Evolutionary conservation across 371 early-diverging fungal species (phyloP).

Genomic region (Mortierella sp.): DNA sequence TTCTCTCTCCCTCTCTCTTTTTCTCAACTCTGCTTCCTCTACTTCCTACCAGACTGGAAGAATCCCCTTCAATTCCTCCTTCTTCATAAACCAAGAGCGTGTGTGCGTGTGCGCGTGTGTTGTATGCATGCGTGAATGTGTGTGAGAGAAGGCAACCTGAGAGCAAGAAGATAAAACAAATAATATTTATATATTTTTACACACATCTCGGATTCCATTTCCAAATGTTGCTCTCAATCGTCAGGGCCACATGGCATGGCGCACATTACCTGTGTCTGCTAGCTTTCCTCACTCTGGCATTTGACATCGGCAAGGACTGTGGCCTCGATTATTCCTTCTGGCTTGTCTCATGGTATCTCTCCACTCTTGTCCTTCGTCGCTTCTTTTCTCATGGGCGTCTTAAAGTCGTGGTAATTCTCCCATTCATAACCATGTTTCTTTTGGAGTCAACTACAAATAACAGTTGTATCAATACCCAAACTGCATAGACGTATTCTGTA

Average conservation of each 20-base stretch:
- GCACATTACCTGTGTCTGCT: conserved; percentile 49
- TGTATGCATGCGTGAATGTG: background rate
- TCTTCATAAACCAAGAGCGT: no score
- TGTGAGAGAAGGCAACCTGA: background rate
- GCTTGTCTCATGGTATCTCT: conserved; percentile 48
- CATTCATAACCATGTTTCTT: no score
- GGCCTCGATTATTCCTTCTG: conserved; percentile 53
- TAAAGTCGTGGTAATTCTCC: conserved; percentile 23
- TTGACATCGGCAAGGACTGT: conserved; percentile 42
- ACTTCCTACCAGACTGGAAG: no score
- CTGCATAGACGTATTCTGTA: background rate
- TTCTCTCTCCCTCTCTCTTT: no score
- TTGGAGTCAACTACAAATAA: no score
- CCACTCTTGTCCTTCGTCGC: conserved; percentile 31
- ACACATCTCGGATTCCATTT: background rate
- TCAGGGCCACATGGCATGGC: conserved; percentile 43
- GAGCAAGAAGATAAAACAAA: no score
- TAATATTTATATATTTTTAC: no score
- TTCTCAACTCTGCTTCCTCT: no score
- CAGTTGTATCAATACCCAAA: background rate
- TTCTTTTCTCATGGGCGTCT: conserved; percentile 22
- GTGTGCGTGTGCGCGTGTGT: background rate
- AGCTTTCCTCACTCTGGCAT: conserved; percentile 45
- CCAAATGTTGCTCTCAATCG: conserved; percentile 40
- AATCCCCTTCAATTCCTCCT: no score